Percentiles rank a stretch among this genome's conserved stretches.
Evolutionary conservation across 768 basidiomycete genomes (phyloP).

Genomic region (Fibroporia radiculosa): DNA sequence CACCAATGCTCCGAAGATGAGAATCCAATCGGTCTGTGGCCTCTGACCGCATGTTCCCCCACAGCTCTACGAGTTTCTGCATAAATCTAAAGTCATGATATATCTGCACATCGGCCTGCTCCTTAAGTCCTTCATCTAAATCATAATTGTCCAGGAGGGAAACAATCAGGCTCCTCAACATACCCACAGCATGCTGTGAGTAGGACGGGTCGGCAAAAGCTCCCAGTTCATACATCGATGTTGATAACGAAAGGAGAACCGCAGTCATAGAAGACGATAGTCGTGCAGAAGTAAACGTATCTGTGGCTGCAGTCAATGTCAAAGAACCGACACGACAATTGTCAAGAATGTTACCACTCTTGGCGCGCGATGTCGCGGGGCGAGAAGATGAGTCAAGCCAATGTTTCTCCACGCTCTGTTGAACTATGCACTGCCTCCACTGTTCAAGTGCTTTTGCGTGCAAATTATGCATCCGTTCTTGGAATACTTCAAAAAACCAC

Average conservation of each 20-base stretch:
- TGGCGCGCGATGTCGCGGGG: too few species aligned
- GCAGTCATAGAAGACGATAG: constrained; percentile 50
- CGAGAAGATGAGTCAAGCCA: not conserved
- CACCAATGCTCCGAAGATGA: not conserved
- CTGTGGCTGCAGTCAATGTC: not conserved
- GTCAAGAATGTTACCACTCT: too few species aligned
- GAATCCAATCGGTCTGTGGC: constrained; percentile 1
- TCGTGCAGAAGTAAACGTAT: constrained; percentile 19
- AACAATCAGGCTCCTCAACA: constrained; percentile 15
- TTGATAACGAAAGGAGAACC: constrained; percentile 46
- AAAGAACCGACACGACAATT: too few species aligned
- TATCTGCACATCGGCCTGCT: not conserved
- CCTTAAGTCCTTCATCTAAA: too few species aligned
- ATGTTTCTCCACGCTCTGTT: constrained; percentile 7
- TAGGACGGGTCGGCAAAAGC: constrained; percentile 28
- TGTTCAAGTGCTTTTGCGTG: constrained; percentile 39
- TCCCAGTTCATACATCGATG: constrained; percentile 49
- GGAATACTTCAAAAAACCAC: constrained; percentile 37
- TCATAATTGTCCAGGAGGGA: not conserved
- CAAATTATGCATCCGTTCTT: constrained; percentile 30
- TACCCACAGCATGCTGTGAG: constrained; percentile 1
- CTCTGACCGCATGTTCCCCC: constrained; percentile 7
- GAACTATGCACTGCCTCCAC: constrained; percentile 45
- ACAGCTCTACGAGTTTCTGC: constrained; percentile 4
- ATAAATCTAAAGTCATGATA: constrained; percentile 17